Percentiles rank a stretch among this genome's conserved stretches.
Conservation (phyloP, 176 grass and related monocot species). For the Bromus sterilis region DNA sequence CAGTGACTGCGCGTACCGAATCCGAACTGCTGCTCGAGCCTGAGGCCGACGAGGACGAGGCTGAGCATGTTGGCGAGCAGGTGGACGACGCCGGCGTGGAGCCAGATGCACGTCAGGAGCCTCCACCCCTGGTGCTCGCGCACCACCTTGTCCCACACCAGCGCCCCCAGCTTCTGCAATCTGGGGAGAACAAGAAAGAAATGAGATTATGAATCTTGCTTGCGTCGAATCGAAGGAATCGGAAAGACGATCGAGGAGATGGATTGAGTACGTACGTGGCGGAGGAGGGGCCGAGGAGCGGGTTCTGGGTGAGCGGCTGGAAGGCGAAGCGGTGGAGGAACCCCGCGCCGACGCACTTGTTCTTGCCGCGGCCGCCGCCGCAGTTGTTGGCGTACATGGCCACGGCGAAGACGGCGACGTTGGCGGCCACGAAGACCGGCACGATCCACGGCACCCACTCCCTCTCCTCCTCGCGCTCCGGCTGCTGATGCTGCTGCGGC, state of each 20-base stretch:
- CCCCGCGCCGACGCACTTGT: slow-evolving; percentile 61
- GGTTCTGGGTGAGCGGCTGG: slow-evolving; percentile 85
- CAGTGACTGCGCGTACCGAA: background rate
- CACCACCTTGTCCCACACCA: slow-evolving; percentile 76
- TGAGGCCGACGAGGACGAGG: slow-evolving; percentile 76
- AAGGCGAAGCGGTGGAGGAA: slow-evolving; percentile 72
- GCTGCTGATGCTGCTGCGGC: slow-evolving; percentile 13
- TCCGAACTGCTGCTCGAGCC: slow-evolving; percentile 94
- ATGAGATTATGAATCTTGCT: background rate
- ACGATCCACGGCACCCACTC: slow-evolving; percentile 87
- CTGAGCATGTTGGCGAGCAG: slow-evolving; percentile 94
- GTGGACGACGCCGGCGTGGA: slow-evolving; percentile 91
- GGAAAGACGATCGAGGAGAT: background rate
- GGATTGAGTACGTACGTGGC: slow-evolving; percentile 37
- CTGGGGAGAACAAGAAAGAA: slow-evolving; percentile 7
- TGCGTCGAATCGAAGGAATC: background rate
- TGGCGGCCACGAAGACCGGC: slow-evolving; percentile 55
- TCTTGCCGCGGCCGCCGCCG: slow-evolving; percentile 26
- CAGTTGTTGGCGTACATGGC: slow-evolving; percentile 97
- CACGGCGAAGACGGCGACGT: slow-evolving; percentile 62
- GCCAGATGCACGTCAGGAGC: slow-evolving; percentile 76
- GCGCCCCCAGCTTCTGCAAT: slow-evolving; percentile 78
- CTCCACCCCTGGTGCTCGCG: slow-evolving; percentile 73
- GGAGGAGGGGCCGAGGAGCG: slow-evolving; percentile 85
- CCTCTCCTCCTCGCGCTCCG: slow-evolving; percentile 37